A percentile compares a stretch with the other conserved stretches of the same genome.
Evolutionary conservation across 225 moss, liverwort and hornwort genomes (phyloP).

Genomic region (Ulota crispa): DNA sequence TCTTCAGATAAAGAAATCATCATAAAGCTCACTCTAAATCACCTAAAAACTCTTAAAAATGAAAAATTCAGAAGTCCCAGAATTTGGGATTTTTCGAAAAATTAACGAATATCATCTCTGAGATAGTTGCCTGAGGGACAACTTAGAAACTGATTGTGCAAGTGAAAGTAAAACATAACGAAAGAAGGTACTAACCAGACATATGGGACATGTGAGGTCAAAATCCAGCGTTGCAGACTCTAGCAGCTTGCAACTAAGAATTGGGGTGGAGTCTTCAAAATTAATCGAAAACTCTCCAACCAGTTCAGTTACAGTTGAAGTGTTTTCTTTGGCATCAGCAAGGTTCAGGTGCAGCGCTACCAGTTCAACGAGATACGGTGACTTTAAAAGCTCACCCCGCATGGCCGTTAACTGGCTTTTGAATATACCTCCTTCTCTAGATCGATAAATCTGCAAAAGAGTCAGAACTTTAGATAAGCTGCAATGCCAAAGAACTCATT

Average conservation of each 20-base stretch:
- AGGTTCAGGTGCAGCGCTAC: conserved; percentile 82
- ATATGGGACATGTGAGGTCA: conserved; percentile 71
- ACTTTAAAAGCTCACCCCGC: conserved; percentile 79
- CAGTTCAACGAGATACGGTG: conserved; percentile 78
- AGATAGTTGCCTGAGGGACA: neutral
- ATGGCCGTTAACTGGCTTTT: conserved; percentile 59
- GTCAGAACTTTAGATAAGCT: neutral
- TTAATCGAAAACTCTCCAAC: conserved; percentile 36
- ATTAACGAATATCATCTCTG: no score
- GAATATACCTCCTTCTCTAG: conserved; percentile 55
- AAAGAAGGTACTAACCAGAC: conserved; percentile 47
- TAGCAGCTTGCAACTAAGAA: conserved; percentile 49
- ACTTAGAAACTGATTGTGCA: neutral
- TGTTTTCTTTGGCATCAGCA: conserved; percentile 34
- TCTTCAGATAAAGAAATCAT: no score
- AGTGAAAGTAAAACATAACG: neutral
- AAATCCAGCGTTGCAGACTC: conserved; percentile 57
- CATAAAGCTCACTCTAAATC: no score
- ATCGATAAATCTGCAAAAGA: conserved; percentile 58
- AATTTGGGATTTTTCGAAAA: no score
- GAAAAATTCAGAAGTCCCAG: no score
- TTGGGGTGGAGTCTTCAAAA: conserved; percentile 58
- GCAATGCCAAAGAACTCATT: neutral
- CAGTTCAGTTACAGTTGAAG: neutral
- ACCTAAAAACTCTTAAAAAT: no score